phyloP scores from a whole-genome alignment of 2,329 filamentous ascomycete genomes.

The Penicillium sp. region DNA sequence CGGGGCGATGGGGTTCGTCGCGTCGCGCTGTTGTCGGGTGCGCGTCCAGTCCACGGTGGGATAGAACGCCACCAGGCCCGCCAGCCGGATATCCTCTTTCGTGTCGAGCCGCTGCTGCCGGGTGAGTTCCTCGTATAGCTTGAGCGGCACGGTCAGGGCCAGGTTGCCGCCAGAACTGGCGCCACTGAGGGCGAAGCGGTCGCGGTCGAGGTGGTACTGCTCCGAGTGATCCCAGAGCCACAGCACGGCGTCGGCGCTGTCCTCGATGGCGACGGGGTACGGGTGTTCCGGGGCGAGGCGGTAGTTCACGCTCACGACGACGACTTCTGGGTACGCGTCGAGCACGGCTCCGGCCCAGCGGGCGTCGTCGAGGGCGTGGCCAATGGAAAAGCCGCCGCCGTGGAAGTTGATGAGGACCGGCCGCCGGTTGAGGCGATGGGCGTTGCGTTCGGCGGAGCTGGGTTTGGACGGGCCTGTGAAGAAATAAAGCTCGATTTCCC shows the following conservation, averaged over 20 bases:
- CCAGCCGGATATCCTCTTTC: constrained; percentile 3
- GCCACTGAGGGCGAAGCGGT: constrained; percentile 17
- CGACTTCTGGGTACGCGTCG: constrained; percentile 10
- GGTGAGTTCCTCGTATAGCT: constrained; percentile 11
- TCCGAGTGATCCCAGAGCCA: constrained; percentile 21
- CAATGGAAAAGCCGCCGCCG: constrained; percentile 22
- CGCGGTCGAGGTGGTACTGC: constrained; percentile 16
- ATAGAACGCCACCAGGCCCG: constrained; percentile 18
- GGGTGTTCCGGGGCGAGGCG: constrained; percentile 25
- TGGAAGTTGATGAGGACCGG: constrained; percentile 23
- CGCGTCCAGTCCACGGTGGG: constrained; percentile 19
- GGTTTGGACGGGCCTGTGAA: constrained; percentile 9
- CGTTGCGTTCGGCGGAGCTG: constrained; percentile 4
- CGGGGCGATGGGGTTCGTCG: constrained; percentile 15
- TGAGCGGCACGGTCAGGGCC: constrained; percentile 14
- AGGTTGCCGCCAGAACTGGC: constrained; percentile 22
- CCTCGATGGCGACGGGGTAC: constrained; percentile 24
- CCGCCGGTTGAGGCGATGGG: constrained; percentile 1
- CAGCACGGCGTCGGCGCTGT: constrained; percentile 23
- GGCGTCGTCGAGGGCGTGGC: constrained; percentile 17
- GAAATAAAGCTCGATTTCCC: constrained; percentile 16
- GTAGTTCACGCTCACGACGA: constrained; percentile 26
- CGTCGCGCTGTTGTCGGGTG: constrained; percentile 13
- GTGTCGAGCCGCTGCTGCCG: neutral
- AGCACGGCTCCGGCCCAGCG: constrained; percentile 17